Percentiles rank a stretch among this genome's conserved stretches.
Evolutionary conservation across 371 early-diverging fungal species (phyloP).

Genomic region (Batkoa obscura): DNA sequence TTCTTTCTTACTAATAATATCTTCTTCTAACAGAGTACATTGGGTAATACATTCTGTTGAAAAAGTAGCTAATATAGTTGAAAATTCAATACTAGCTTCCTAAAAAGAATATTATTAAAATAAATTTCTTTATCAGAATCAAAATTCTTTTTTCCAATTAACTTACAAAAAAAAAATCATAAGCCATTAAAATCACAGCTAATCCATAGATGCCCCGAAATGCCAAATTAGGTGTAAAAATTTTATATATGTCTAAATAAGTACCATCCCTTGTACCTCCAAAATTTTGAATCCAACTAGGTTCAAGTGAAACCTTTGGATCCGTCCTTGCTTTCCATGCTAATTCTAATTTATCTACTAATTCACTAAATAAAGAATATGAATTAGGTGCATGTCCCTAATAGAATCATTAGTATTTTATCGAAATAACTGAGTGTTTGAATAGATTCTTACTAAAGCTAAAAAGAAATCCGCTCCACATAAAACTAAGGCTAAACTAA

Average conservation of each 20-base stretch:
- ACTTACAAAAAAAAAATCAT: background rate
- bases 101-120: background rate
- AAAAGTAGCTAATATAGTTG: background rate
- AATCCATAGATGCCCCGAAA: background rate
- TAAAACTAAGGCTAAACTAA: background rate
- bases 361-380: background rate
- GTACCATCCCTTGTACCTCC: background rate
- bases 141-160: background rate
- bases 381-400: background rate
- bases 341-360: background rate
- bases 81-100: background rate
- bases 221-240: background rate
- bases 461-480: background rate
- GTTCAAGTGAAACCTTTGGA: background rate
- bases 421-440: background rate
- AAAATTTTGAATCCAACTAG: background rate
- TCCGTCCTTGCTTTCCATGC: background rate
- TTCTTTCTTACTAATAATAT: background rate
- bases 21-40: background rate
- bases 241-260: background rate
- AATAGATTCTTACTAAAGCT: background rate
- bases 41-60: background rate
- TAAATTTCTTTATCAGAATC: background rate
- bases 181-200: background rate
- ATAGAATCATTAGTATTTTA: background rate